Evolutionary conservation across 352 stramenopile species (phyloP), one percentile per base, ranked within the genome.

Genomic region (Globisporangium acanthophoron): DNA sequence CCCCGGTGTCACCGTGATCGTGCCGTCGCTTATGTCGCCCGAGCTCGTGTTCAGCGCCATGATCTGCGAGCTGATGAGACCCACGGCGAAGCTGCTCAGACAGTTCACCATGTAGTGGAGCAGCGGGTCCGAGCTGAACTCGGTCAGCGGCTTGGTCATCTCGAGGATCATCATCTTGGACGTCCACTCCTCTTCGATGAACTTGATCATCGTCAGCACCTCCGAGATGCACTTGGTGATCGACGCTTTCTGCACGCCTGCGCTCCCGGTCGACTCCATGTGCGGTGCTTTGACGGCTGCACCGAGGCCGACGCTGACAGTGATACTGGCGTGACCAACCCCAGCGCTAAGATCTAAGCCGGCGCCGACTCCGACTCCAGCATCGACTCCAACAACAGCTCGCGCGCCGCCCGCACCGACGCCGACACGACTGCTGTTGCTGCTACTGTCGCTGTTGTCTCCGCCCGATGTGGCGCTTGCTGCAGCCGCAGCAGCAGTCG

Each of bases 141-240:
- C 73, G 16, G 71, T 78, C 64, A 87, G 66, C 9, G 77, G 80
- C 57, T 85, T 86, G 20, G 77, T 90, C 66, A 90, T 76, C 64
- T 90, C 80, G 3, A 90, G 60, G 41, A 90, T 87, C 52, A 85
- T 57, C 67, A 88, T 76, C 68, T 87, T 90, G 8, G 80, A 73
- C 29, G 73, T 76, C 80, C 80, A 90, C 60, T 90, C 80, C 33
- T 80, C 70, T 58, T 88, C 80, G 29, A 87, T 73, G 43, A 84
- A 85, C 50, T 78, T 78, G 57, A 88, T 71, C 73, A 76, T 81
- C 20, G 68, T 80, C 50, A 90, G 60, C 41, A 90, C 68, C 50
- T 88, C 80, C 39, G 73, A 76, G 41, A 79, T 82, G 56, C 71
- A 80, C 58, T 85, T 78, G 3, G 71, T 69, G 57, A 85, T 69